These are phyloP conservation scores for Cymbopogon flexuosus DNA, from an alignment of 202 grass and related monocot species.

Conservation along the genomic window DNA sequence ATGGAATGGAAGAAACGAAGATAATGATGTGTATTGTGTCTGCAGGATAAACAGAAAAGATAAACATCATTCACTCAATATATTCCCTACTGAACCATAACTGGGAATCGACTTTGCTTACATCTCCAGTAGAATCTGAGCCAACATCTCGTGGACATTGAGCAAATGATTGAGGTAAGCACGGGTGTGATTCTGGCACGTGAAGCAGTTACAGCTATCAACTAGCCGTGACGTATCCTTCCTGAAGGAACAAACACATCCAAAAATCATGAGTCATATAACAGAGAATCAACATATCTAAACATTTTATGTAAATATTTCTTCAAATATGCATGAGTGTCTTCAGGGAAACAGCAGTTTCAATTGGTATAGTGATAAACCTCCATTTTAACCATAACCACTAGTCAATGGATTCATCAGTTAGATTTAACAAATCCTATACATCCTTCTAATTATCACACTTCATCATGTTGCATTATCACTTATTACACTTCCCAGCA, in stretches of 20 bases:
- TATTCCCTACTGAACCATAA: background rate
- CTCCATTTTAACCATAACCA: background rate
- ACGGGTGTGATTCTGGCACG: slow-evolving; percentile 85
- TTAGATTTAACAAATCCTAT: background rate
- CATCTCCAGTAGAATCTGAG: slow-evolving; percentile 96
- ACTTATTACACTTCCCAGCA: background rate
- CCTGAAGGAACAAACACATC: slow-evolving; percentile 44
- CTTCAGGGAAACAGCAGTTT: background rate
- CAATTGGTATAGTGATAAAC: background rate
- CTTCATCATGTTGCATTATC: background rate
- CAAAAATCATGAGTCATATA: background rate
- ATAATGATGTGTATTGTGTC: slow-evolving; percentile 95
- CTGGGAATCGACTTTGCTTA: slow-evolving; percentile 42
- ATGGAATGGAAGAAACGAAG: slow-evolving; percentile 68
- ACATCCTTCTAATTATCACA: background rate
- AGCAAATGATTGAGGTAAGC: slow-evolving; percentile 95
- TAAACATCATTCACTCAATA: background rate
- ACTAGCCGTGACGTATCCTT: slow-evolving; percentile 65
- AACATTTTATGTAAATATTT: slow-evolving; percentile 13
- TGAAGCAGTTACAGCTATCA: slow-evolving; percentile 75
- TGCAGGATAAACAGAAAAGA: slow-evolving; percentile 35
- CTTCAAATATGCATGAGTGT: background rate
- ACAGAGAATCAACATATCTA: slow-evolving; percentile 2
- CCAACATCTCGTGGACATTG: slow-evolving; percentile 93
- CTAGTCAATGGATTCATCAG: background rate